Base-by-base conservation (phyloP, 1,284 basidiomycete genomes). In the Sporisorium iseilematis-ciliati region DNA sequence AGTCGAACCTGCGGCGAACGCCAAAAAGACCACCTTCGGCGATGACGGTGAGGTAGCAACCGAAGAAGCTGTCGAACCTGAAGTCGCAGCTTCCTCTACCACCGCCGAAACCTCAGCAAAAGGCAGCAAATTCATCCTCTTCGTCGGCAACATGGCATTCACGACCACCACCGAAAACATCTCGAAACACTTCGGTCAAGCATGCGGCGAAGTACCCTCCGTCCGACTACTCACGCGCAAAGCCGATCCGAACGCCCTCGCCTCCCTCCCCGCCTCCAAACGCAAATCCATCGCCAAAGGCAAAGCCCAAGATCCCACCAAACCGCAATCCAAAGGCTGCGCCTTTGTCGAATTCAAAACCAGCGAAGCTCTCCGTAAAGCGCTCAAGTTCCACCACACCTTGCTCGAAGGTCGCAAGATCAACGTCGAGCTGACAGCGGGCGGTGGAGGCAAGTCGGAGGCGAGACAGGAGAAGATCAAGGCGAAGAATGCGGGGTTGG, bases 121-220 rank as follows among this genome's bases (percentile, higher is more conserved):
- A 41, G 53, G 54, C 26, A 56, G 29, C 43, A 80, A 78, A 25
- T 79, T 71, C 57, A 84, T 84, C 60, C 67, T 84, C 35, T 84
- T 84, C 62, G 73, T 84, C 40, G 80, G 83, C 40, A 85, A 85
- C 77, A 85, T 85, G 83, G 69, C 83, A 0, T 85, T 80, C 67
- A 77, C 75, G 33, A 72, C 79, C 21, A 83, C 82, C 11, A 23
- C 75, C 3, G 75, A 76, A 8, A 48, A 75, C 64, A 75, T 85
- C 43, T 68, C 82, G 16, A 75, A 77, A 33, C 83, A 85, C 45
- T 78, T 85, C 31, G 69, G 58, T 7, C 59, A 75, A 20, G 73
- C 72, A 16, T 85, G 83, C 45, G 76, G 77, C n/a, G 83, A 85
- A 59, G 71, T 64, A 20, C 83, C 83, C 14, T 46, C 65, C 2